phyloP scores from a whole-genome alignment of 2,329 filamentous ascomycete species.

The Sporothrix pseudoabietina region DNA sequence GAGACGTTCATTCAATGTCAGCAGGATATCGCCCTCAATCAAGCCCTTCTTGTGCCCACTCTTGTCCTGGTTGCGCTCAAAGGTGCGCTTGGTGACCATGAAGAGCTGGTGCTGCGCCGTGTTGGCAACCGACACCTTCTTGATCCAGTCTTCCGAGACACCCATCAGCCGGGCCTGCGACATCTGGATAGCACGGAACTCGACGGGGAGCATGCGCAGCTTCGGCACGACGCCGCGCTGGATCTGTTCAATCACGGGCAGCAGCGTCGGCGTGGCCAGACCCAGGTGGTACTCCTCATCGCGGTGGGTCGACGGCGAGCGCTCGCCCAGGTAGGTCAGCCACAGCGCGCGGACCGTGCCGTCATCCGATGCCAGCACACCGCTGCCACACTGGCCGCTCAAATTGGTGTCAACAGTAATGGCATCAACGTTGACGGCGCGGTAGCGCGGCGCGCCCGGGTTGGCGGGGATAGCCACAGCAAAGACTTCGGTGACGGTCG shows the following conservation, averaged over 20 bases:
- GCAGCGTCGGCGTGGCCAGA: conserved; percentile 80
- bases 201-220: conserved; percentile 87
- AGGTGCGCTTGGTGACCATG: conserved; percentile 86
- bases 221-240: conserved; percentile 77
- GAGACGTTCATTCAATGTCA: conserved; percentile 87
- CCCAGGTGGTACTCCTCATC: conserved; percentile 97
- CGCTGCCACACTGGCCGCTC: conserved; percentile 88
- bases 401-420: conserved; percentile 95
- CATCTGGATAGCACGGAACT: conserved; percentile 96
- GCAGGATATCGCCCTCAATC: conserved; percentile 86
- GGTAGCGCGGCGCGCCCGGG: conserved; percentile 84
- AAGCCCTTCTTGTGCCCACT: conserved; percentile 54
- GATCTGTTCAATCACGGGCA: conserved; percentile 86
- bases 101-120: conserved; percentile 94
- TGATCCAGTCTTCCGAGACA: conserved; percentile 92
- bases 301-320: conserved; percentile 73
- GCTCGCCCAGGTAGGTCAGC: conserved; percentile 95
- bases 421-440: conserved; percentile 93
- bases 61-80: conserved; percentile 52
- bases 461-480: conserved; percentile 96
- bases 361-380: conserved; percentile 85
- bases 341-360: conserved; percentile 93
- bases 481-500: conserved; percentile 94
- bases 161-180: conserved; percentile 96
- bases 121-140: conserved; percentile 84